These are phyloP conservation scores for Plasmodium gaboni DNA, from an alignment of 169 alveolate genomes.

Conservation along the genomic window DNA sequence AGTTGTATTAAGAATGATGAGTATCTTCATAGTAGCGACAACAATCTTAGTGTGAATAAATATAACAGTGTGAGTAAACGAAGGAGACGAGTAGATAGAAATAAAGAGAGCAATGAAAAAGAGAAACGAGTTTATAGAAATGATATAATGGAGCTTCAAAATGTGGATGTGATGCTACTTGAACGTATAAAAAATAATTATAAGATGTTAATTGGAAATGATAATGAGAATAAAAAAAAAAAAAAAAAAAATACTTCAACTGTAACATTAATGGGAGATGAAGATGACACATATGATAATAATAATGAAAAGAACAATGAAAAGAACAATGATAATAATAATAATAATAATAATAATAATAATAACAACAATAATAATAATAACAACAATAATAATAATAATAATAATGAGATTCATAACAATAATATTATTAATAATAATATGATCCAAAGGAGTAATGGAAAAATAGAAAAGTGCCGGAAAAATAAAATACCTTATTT, in stretches of 20 bases:
- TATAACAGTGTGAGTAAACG: neutral
- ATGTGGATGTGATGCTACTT: conserved; percentile 53
- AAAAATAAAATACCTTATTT: neutral
- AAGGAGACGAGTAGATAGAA: too few species aligned
- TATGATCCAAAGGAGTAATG: too few species aligned
- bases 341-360: neutral
- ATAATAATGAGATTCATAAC: neutral
- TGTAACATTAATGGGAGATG: neutral
- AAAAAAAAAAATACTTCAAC: neutral
- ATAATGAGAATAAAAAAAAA: conserved; percentile 18
- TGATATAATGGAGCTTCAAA: conserved; percentile 36
- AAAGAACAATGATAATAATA: neutral
- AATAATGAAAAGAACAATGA: neutral
- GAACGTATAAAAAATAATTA: conserved; percentile 59
- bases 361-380: neutral
- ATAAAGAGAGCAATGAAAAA: neutral
- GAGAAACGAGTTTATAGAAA: neutral
- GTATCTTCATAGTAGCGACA: neutral
- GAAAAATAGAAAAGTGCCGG: neutral
- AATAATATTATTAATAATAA: too few species aligned
- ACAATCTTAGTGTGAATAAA: neutral
- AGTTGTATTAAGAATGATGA: too few species aligned
- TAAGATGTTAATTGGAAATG: conserved; percentile 31
- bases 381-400: neutral
- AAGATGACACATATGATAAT: neutral